These are phyloP conservation scores for Silene vulgaris DNA, from an alignment of 179 eudicot species.

Conservation along the genomic window DNA sequence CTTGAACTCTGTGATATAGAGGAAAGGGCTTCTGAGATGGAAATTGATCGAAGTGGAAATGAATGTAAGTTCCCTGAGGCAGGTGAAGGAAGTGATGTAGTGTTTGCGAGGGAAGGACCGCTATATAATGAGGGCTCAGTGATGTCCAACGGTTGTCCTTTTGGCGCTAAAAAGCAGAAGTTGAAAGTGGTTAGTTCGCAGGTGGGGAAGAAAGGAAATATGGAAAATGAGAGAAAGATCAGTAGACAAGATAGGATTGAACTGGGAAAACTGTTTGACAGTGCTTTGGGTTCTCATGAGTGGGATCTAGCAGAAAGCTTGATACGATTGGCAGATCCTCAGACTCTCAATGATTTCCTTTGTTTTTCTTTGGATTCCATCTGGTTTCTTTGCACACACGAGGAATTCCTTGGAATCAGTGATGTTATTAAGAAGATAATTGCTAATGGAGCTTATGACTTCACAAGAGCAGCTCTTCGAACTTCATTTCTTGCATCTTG, in stretches of 20 bases:
- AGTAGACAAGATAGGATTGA: slow-evolving; percentile 81
- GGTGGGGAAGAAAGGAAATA: slow-evolving; percentile 39
- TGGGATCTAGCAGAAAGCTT: slow-evolving; percentile 80
- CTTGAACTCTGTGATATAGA: slow-evolving; percentile 29
- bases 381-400: slow-evolving; percentile 75
- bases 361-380: slow-evolving; percentile 88
- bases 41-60: slow-evolving; percentile 45
- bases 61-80: slow-evolving; percentile 37
- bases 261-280: slow-evolving; percentile 65
- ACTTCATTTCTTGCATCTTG: slow-evolving; percentile 95
- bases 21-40: slow-evolving; percentile 49
- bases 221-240: slow-evolving; percentile 55
- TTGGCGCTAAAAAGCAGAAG: slow-evolving; percentile 48
- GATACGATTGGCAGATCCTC: slow-evolving; percentile 66
- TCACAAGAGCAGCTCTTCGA: slow-evolving; percentile 91
- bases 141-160: slow-evolving; percentile 32
- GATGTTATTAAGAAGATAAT: slow-evolving; percentile 64
- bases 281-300: slow-evolving; percentile 76
- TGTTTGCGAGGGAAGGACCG: slow-evolving; percentile 64
- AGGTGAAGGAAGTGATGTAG: slow-evolving; percentile 69
- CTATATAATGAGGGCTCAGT: slow-evolving; percentile 36
- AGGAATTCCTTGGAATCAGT: slow-evolving; percentile 63
- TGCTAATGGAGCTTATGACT: slow-evolving; percentile 78
- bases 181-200: slow-evolving; percentile 34
- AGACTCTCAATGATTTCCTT: slow-evolving; percentile 78